Evolutionary conservation across 352 stramenopile genomes (phyloP).

Genomic region (Globisporangium nunn): DNA sequence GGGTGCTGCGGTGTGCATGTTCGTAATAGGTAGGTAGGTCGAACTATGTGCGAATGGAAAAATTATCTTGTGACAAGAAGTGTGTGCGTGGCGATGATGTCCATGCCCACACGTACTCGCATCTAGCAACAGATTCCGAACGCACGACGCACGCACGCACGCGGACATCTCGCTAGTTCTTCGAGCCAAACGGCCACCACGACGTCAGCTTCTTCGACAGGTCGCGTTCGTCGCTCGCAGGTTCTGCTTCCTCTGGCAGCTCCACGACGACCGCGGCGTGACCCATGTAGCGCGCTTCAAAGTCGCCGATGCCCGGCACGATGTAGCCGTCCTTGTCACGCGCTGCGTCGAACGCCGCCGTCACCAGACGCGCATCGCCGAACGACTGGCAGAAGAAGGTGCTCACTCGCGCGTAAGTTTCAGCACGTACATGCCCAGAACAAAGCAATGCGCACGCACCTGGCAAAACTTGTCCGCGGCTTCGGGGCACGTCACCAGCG

Average conservation of each 20-base stretch:
- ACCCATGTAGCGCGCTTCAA: conserved; percentile 69
- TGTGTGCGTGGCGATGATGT: too few relatives aligned
- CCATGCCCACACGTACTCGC: too few relatives aligned
- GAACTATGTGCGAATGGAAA: background rate
- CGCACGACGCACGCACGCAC: too few relatives aligned
- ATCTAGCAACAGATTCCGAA: too few relatives aligned
- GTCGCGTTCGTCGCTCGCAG: conserved; percentile 22
- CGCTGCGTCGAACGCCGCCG: conserved; percentile 64
- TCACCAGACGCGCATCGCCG: conserved; percentile 66
- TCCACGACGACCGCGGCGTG: conserved; percentile 26
- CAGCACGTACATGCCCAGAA: too few relatives aligned
- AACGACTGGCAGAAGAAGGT: conserved; percentile 27
- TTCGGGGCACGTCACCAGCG: conserved; percentile 72
- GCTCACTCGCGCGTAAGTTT: background rate
- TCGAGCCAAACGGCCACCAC: conserved; percentile 24
- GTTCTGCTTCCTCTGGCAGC: conserved; percentile 21
- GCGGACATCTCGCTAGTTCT: conserved; percentile 3
- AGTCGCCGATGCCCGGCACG: conserved; percentile 66
- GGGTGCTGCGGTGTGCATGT: background rate
- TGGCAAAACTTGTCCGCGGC: conserved; percentile 77
- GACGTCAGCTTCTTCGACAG: conserved; percentile 36
- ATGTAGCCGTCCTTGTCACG: conserved; percentile 53
- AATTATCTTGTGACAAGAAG: background rate
- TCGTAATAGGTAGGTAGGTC: background rate
- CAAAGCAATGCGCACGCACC: conserved; percentile 12